A percentile compares a stretch with the other conserved stretches of the same genome.
Evolutionary conservation across 176 grass and related monocot species (phyloP).

Genomic region (Avena insularis): DNA sequence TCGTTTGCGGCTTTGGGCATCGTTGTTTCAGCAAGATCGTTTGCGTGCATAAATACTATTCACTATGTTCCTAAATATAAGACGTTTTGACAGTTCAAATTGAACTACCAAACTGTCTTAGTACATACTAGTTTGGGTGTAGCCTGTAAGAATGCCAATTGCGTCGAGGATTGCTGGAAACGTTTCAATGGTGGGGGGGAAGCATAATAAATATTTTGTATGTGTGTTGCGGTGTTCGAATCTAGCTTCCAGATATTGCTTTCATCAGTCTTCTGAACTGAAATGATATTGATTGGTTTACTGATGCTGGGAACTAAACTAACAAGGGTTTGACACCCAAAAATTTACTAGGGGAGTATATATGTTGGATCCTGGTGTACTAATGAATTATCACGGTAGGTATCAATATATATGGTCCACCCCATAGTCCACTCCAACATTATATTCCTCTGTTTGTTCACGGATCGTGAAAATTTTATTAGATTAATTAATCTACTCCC

Average conservation of each 20-base stretch:
- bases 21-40: neutral
- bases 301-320: constrained; percentile 2
- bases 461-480: neutral
- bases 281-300: neutral
- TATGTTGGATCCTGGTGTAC: neutral
- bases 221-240: neutral
- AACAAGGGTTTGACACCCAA: neutral
- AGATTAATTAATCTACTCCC: neutral
- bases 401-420: neutral
- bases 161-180: neutral
- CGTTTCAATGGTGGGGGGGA: neutral
- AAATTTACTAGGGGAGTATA: neutral
- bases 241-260: constrained; percentile 6
- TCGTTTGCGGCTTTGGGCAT: neutral
- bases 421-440: neutral
- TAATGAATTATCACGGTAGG: neutral
- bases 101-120: no score
- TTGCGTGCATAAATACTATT: no score
- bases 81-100: no score
- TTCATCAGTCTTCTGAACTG: neutral
- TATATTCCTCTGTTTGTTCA: neutral
- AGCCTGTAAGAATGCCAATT: constrained; percentile 1
- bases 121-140: neutral
- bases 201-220: neutral
- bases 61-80: no score